phyloP scores from a whole-genome alignment of 495 filamentous ascomycete genomes.

The Aspergillus avenaceus region DNA sequence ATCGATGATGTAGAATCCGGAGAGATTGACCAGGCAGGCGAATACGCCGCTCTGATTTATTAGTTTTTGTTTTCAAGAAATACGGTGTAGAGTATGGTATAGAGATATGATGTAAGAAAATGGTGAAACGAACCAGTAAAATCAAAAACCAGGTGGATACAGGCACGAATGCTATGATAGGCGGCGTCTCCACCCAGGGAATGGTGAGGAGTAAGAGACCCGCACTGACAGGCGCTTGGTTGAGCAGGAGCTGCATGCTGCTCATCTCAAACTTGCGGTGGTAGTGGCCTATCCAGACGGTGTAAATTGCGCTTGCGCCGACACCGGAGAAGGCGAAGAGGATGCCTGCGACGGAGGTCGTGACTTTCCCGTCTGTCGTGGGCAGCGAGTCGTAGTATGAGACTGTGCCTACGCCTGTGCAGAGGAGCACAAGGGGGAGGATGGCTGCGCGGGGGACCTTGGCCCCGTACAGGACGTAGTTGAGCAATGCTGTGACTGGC shows the following conservation, averaged over 20 bases:
- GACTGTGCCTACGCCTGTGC: constrained; percentile 63
- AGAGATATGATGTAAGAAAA: not conserved
- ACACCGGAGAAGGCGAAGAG: constrained; percentile 62
- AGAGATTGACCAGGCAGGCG: constrained; percentile 67
- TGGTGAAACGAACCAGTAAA: constrained; percentile 28
- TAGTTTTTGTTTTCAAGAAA: not conserved
- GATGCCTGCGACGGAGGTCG: constrained; percentile 54
- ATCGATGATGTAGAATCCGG: constrained; percentile 72
- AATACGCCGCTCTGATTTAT: constrained; percentile 43
- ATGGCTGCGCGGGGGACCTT: constrained; percentile 46
- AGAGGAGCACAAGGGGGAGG: constrained; percentile 58
- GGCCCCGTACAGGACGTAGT: constrained; percentile 59
- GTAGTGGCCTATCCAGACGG: constrained; percentile 63
- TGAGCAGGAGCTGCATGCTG: constrained; percentile 69
- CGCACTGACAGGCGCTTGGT: constrained; percentile 64
- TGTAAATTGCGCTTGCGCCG: constrained; percentile 63
- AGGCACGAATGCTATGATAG: constrained; percentile 38
- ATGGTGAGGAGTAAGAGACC: constrained; percentile 62
- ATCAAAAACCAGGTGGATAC: constrained; percentile 36
- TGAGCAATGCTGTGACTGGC: constrained; percentile 62
- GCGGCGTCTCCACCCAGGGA: constrained; percentile 61
- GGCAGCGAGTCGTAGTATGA: constrained; percentile 67
- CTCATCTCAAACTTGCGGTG: constrained; percentile 63
- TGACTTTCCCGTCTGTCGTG: constrained; percentile 30
- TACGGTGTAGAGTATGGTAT: too few relatives aligned